Evolutionary conservation across 768 basidiomycete species (phyloP), one percentile per base, ranked within the genome.

Genomic region (Naganishia antarctica): DNA sequence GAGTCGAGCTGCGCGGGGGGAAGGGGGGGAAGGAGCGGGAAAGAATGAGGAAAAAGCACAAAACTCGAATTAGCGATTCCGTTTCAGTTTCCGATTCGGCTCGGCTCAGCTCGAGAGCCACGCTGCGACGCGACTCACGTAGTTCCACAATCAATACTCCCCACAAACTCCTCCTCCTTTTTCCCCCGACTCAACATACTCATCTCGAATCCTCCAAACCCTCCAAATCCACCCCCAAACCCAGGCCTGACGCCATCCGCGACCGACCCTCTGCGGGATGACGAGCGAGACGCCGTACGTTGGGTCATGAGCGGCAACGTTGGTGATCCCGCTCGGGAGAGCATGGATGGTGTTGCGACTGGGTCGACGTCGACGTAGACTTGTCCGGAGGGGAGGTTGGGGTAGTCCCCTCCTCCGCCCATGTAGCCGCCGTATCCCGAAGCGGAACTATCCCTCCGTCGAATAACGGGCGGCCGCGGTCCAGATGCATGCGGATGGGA

Each of bases 61-160:
- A n/a, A n/a, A n/a, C n/a, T n/a, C n/a, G n/a, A n/a, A n/a, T n/a
- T n/a, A n/a, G n/a, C n/a, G n/a, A n/a, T n/a, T n/a, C n/a, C n/a
- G n/a, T n/a, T n/a, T n/a, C n/a, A n/a, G n/a, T n/a, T n/a, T n/a
- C n/a, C n/a, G n/a, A n/a, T n/a, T n/a, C 7, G 47, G 23, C 47
- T 49, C 47, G 47, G 6, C 25, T 29, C 25, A 11, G 21, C 25
- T 25, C 28, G 47, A 16, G n/a, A 49, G 5, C 31, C 31, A 16
- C 49, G 49, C 28, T 32, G 4, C 49, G n/a, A 4, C 23, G 28
- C 59, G 1, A 70, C 89, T 75, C 71, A 92, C 91, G 92, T 96
- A 51, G 92, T 96, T 43, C 92, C 92, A 73, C 92, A 94, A 78
- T 96, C 92, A 65, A 96, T 81, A 53, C 90, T 90, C 61, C 90